Evolutionary conservation across 169 alveolate species (phyloP), one percentile per base, ranked within the genome.

Genomic region (Fabrea salina): DNA sequence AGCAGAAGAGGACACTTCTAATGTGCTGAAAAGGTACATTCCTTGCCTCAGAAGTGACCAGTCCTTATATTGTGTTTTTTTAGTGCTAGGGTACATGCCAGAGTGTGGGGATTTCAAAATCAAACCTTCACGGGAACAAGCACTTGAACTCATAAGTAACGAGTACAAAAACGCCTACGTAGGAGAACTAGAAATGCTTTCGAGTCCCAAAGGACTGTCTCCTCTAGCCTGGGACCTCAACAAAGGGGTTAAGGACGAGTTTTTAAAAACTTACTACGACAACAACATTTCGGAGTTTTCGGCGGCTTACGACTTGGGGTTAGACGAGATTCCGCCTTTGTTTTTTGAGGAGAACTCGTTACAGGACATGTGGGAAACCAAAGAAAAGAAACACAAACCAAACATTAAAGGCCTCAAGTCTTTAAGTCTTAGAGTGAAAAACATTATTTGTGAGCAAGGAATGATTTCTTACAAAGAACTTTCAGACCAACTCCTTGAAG

Each of bases 381-480:
- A n/a, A n/a, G n/a, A n/a, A n/a, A n/a, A n/a, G n/a, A n/a, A n/a
- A n/a, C n/a, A n/a, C n/a, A n/a, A n/a, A n/a, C n/a, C n/a, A 2
- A 13, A 32, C n/a, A 8, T 16, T 33, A n/a, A 64, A 43, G 78
- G 78, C 16, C 61, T 68, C 25, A 68, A 68, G 32, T 16, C 35
- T 22, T 43, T 68, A 37, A 68, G 50, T 19, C 11, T 19, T 0
- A 16, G 41, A 40, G 78, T 68, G 8, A 68, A 47, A 27, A 19
- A 44, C 4, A 68, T 68, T 8, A 47, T 68, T 8, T 43, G 30
- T 22, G n/a, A 16, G 30, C 40, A 68, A 47, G 57, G 57, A 19
- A 25, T 43, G 16, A 25, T 30, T 43, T 68, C 66, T 11, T 68
- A 68, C 44, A 68, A 68, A 47, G 78, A 68, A 68, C 64, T 68